Conservation (phyloP, 768 basidiomycete species). For the Ephemerocybe angulata region DNA sequence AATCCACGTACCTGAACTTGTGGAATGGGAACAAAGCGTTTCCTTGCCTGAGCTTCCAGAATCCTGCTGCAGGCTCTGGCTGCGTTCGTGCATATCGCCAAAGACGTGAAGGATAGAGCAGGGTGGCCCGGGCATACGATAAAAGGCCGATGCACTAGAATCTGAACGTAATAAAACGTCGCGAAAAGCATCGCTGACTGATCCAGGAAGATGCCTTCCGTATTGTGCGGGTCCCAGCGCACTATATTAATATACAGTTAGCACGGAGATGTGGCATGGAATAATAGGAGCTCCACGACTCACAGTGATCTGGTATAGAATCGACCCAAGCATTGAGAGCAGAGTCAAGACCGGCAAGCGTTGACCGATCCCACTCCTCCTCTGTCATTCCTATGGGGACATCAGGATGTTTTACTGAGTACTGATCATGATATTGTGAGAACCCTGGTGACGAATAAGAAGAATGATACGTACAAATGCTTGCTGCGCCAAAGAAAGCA, state of each 20-base stretch:
- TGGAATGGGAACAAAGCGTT: constrained; percentile 3
- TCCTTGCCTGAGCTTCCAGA: constrained; percentile 38
- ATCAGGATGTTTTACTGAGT: constrained; percentile 52
- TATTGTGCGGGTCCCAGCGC: constrained; percentile 25
- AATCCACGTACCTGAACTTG: constrained; percentile 15
- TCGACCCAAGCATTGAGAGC: constrained; percentile 62
- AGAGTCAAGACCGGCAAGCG: constrained; percentile 60
- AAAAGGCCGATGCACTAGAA: constrained; percentile 67
- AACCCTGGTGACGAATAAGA: background rate
- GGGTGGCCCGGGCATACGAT: constrained; percentile 47
- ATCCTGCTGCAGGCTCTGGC: constrained; percentile 62
- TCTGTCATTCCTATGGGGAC: constrained; percentile 34
- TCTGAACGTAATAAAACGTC: constrained; percentile 35
- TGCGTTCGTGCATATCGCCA: constrained; percentile 72
- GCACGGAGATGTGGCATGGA: too few species aligned
- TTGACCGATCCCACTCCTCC: constrained; percentile 45
- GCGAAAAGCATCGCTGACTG: constrained; percentile 20
- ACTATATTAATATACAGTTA: too few species aligned
- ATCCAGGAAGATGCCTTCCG: constrained; percentile 14
- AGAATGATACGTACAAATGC: constrained; percentile 42
- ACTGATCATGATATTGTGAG: constrained; percentile 30
- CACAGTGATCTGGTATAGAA: constrained; percentile 46
- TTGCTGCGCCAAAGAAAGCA: constrained; percentile 46
- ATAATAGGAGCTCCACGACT: too few species aligned
- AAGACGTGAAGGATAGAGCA: constrained; percentile 39